Evolutionary conservation across 441 rosid genomes (phyloP), one percentile per base, ranked within the genome.

Genomic region (Arabidopsis lyrata): DNA sequence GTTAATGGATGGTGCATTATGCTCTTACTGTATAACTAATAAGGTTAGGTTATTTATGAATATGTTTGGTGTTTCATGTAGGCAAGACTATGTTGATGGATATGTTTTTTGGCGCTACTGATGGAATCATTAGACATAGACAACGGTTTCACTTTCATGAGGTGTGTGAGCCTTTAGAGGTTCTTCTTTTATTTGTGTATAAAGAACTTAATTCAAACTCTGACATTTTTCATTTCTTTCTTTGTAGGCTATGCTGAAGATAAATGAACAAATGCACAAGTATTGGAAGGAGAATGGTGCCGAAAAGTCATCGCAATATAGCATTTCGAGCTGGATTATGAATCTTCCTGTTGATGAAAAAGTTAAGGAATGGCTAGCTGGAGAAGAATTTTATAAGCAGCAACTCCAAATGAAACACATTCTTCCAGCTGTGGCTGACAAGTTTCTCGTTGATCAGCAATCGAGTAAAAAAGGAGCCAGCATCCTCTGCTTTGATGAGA

Each of bases 81-180:
- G 99, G 99, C 64, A 92, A 94, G 90, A 94, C 99, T 41, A 94
- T 92, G 99, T 80, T 94, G 50, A 90, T 94, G 99, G 99, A 92
- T 81, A 90, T 94, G 99, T 94, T 94, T 85, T 92, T 90, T 78
- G 79, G 88, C 20, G 83, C 88, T 39, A 88, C 92, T 60, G 83
- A 85, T 66, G 91, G 90, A 66, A 73, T 89, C 65, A 83, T 88
- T 8, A 89, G 84, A 77, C 96, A 89, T 80, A 67, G 95, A 52
- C 82, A 79, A 69, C 81, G 99, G 72, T 80, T 87, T 77, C 99
- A 94, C 78, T 92, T 94, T 72, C 97, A 94, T 77, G 94, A 90
- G 93, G 98, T 90, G 68, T 70, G 66, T 36, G 38, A 39, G 72
- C 3, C 7, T 70, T 70, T 71, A 56, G 38, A 53, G 59, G 8